A percentile compares a stretch with the other conserved stretches of the same genome.
Conservation (phyloP, 2,329 filamentous ascomycete species). For the Pseudogymnoascus sp. region DNA sequence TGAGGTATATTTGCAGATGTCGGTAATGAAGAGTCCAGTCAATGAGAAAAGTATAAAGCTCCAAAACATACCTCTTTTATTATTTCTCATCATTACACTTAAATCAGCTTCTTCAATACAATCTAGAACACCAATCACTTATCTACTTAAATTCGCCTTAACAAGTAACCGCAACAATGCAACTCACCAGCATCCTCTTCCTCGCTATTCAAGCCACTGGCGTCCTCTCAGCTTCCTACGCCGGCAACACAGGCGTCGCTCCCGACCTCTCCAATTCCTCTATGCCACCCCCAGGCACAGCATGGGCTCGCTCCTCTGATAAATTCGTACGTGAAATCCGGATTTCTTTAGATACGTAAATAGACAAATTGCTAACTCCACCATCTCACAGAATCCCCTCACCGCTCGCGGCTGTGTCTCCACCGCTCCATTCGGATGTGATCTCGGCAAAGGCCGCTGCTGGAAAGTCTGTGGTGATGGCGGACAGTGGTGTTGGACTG, state of each 20-base stretch:
- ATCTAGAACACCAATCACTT: background rate
- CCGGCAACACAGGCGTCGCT: background rate
- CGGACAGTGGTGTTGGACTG: slow-evolving; percentile 50
- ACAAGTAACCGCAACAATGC: background rate
- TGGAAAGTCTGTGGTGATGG: slow-evolving; percentile 94
- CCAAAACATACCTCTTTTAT: background rate
- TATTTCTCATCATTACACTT: background rate
- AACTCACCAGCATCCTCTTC: background rate
- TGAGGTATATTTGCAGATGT: background rate
- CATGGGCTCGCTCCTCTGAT: background rate
- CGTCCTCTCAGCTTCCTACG: background rate
- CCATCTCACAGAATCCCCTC: background rate
- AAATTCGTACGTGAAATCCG: background rate
- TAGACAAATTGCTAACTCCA: background rate
- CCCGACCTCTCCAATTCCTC: background rate
- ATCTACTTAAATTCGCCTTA: background rate
- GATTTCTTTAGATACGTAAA: background rate
- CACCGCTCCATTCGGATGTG: slow-evolving; percentile 30
- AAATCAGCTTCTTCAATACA: background rate
- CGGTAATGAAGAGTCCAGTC: background rate
- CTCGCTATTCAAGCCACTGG: background rate
- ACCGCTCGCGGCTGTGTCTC: background rate
- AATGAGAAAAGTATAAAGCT: background rate
- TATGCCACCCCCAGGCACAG: background rate
- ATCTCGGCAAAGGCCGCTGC: slow-evolving; percentile 93